These are phyloP conservation scores for Emmonsia crescens DNA, from an alignment of 2,329 filamentous ascomycete genomes.

Conservation along the genomic window DNA sequence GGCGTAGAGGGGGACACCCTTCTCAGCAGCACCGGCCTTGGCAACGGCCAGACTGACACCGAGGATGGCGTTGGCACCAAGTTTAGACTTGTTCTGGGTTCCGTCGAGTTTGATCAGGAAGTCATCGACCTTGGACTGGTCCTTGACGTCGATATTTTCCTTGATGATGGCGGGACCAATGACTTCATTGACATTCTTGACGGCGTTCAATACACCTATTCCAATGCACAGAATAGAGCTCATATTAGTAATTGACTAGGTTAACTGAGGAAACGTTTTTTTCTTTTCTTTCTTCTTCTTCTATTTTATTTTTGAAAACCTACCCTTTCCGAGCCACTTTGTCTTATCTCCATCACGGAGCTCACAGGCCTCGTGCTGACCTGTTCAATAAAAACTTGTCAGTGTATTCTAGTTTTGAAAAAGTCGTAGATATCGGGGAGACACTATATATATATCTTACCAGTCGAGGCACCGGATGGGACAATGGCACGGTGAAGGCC, in stretches of 20 bases:
- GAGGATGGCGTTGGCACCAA: conserved; percentile 81
- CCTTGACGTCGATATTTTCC: conserved; percentile 72
- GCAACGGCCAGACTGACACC: conserved; percentile 75
- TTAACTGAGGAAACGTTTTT: background rate
- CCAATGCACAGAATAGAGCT: background rate
- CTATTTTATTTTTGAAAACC: too few species aligned
- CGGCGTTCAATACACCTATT: conserved; percentile 61
- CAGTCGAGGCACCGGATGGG: conserved; percentile 90
- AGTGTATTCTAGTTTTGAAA: conserved; percentile 7
- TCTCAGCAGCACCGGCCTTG: conserved; percentile 82
- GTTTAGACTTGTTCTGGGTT: conserved; percentile 74
- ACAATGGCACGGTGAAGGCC: conserved; percentile 96
- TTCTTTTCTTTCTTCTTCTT: too few species aligned
- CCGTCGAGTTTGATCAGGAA: conserved; percentile 81
- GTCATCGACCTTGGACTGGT: conserved; percentile 71
- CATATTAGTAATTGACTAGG: background rate
- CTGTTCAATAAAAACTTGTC: conserved; percentile 35
- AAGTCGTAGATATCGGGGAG: background rate
- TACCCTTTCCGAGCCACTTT: conserved; percentile 77
- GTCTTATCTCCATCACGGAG: conserved; percentile 81
- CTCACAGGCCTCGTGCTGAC: conserved; percentile 83
- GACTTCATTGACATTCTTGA: conserved; percentile 71
- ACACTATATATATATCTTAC: conserved; percentile 42
- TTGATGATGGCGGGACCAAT: conserved; percentile 75
- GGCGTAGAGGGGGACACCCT: conserved; percentile 76